Evolutionary conservation across 108 stramenopile species (phyloP).

Genomic region (Nitzschia sp.): DNA sequence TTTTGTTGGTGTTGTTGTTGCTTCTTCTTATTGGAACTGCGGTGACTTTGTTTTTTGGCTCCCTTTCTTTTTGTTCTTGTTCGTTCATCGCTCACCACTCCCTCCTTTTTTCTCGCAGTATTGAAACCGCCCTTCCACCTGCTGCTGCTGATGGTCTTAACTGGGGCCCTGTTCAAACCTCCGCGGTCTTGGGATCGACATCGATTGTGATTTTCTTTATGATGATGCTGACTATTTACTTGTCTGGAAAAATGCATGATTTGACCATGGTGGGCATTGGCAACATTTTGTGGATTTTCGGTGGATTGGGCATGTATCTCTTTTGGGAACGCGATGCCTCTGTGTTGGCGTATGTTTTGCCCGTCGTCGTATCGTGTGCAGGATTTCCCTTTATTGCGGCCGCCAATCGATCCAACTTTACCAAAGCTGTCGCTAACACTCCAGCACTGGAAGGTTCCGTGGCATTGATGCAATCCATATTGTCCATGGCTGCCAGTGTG

Average conservation of each 20-base stretch:
- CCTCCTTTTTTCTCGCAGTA: slow-evolving; percentile 11
- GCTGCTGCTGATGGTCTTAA: slow-evolving; percentile 56
- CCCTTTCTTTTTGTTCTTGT: no score
- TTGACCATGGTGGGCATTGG: slow-evolving; percentile 24
- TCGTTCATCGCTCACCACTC: no score
- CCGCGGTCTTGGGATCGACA: slow-evolving; percentile 51
- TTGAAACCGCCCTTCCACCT: slow-evolving; percentile 74
- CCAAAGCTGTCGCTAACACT: slow-evolving; percentile 41
- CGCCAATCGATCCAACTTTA: slow-evolving; percentile 63
- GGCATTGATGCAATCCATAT: slow-evolving; percentile 69
- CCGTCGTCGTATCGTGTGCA: slow-evolving; percentile 39
- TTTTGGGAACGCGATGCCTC: slow-evolving; percentile 31
- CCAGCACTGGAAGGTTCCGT: slow-evolving; percentile 41
- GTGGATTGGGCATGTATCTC: slow-evolving; percentile 31
- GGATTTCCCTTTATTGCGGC: slow-evolving; percentile 67
- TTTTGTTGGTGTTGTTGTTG: not conserved
- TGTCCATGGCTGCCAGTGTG: slow-evolving; percentile 61
- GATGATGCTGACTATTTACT: slow-evolving; percentile 37
- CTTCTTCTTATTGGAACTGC: no score
- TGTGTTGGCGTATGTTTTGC: slow-evolving; percentile 41
- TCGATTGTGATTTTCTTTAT: slow-evolving; percentile 53
- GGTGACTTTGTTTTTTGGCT: no score
- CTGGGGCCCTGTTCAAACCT: slow-evolving; percentile 62
- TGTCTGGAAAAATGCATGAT: slow-evolving; percentile 30
- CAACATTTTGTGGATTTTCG: slow-evolving; percentile 7